Evolutionary conservation across 768 basidiomycete genomes (phyloP).

Genomic region (Boletus fagicola): DNA sequence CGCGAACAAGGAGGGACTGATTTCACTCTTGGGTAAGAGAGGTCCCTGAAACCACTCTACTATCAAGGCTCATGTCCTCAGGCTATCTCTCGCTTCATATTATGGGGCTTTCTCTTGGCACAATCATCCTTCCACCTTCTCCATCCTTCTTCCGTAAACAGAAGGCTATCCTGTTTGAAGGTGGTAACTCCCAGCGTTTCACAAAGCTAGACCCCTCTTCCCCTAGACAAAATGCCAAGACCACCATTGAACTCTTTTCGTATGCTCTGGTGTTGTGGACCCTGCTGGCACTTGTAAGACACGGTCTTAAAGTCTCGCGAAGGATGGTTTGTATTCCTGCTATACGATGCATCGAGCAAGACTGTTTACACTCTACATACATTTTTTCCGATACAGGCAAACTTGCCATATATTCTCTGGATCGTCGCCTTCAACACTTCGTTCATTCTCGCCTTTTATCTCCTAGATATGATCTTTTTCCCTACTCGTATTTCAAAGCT

Average conservation of each 20-base stretch:
- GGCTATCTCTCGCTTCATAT: conserved; percentile 92
- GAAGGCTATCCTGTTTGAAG: conserved; percentile 27
- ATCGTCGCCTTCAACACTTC: conserved; percentile 83
- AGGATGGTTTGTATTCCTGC: conserved; percentile 48
- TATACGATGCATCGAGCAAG: neutral
- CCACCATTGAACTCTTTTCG: conserved; percentile 70
- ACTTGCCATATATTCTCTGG: conserved; percentile 88
- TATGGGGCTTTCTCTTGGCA: conserved; percentile 79
- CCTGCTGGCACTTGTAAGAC: too few relatives aligned
- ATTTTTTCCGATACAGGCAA: conserved; percentile 57
- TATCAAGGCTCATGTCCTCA: conserved; percentile 23
- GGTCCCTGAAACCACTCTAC: neutral
- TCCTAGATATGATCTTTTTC: conserved; percentile 72
- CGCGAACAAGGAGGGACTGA: conserved; percentile 90
- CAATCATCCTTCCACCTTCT: conserved; percentile 73
- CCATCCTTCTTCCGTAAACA: conserved; percentile 69
- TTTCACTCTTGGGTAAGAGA: conserved; percentile 65
- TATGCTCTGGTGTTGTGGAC: conserved; percentile 82
- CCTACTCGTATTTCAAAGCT: conserved; percentile 39
- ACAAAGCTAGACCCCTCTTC: conserved; percentile 19
- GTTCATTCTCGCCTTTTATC: conserved; percentile 78
- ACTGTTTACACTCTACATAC: neutral
- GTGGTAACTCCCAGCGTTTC: neutral
- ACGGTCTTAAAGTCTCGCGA: conserved; percentile 51
- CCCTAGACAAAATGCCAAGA: conserved; percentile 67